phyloP scores from a whole-genome alignment of 129 eudicot species.

The Glebionis coronaria region DNA sequence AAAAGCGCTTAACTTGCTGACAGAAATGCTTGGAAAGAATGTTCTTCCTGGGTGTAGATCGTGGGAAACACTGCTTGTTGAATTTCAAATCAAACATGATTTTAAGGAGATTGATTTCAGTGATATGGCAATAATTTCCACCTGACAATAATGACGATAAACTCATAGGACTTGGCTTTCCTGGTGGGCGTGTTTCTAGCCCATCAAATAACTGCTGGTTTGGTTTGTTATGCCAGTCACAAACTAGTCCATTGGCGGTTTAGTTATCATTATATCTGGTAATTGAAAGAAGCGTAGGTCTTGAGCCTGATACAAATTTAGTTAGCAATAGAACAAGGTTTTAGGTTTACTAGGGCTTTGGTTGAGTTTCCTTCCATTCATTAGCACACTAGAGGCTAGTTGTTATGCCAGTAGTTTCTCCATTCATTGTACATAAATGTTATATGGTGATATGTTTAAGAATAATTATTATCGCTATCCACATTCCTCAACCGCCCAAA shows the following conservation, averaged over 20 bases:
- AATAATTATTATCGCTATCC: too few relatives aligned
- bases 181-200: too few relatives aligned
- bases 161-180: not conserved
- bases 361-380: not conserved
- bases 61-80: constrained; percentile 44
- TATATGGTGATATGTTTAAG: too few relatives aligned
- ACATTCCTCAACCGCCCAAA: too few relatives aligned
- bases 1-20: constrained; percentile 34
- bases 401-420: not conserved
- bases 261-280: not conserved
- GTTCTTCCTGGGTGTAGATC: constrained; percentile 40
- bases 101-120: constrained; percentile 12
- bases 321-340: not conserved
- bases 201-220: not conserved
- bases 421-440: not conserved
- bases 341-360: not conserved
- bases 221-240: not conserved
- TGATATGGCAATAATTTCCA: not conserved
- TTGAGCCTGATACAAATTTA: not conserved
- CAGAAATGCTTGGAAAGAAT: constrained; percentile 26
- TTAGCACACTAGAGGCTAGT: not conserved
- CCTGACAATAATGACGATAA: not conserved
- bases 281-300: not conserved
- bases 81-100: constrained; percentile 18
- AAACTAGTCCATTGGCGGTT: not conserved